Conservation (phyloP, 2,329 filamentous ascomycete species). For the Paraphaeosphaeria minitans region DNA sequence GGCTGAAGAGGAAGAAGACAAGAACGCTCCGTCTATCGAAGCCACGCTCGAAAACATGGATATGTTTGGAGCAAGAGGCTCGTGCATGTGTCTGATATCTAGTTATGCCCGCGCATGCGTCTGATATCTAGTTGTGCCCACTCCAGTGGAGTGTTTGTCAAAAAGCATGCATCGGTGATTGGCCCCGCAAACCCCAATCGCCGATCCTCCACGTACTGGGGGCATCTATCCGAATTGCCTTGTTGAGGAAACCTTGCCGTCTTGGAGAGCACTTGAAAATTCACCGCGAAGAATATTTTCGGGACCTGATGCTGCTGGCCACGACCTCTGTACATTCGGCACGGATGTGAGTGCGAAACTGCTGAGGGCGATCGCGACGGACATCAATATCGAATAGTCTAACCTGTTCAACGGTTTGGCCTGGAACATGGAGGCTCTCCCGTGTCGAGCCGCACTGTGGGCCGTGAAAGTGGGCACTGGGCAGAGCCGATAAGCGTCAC, state of each 20-base stretch:
- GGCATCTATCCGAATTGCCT: conserved; percentile 1
- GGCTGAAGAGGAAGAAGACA: not conserved
- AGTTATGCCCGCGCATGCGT: not conserved
- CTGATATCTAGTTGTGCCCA: not conserved
- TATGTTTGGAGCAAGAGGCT: not conserved
- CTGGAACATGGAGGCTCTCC: not conserved
- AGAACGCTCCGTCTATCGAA: not conserved
- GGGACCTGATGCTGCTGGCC: not conserved
- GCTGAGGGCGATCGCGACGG: not conserved
- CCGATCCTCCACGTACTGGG: conserved; percentile 8
- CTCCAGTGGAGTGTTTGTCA: not conserved
- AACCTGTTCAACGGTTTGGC: conserved; percentile 1
- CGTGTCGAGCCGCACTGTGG: conserved; percentile 2
- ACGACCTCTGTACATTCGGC: not conserved
- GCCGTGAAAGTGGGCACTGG: conserved; percentile 10
- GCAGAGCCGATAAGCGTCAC: conserved; percentile 29
- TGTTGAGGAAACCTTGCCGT: conserved; percentile 9
- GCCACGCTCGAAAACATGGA: not conserved
- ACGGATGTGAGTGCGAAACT: not conserved
- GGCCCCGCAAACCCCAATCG: conserved; percentile 6
- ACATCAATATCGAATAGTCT: no score
- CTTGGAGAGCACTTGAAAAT: not conserved
- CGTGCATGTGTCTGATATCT: not conserved
- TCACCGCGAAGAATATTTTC: not conserved
- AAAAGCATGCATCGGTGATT: not conserved